A percentile compares a stretch with the other conserved stretches of the same genome.
phyloP scores from a whole-genome alignment of 1,284 basidiomycete genomes.

The Vanrija pseudolonga region DNA sequence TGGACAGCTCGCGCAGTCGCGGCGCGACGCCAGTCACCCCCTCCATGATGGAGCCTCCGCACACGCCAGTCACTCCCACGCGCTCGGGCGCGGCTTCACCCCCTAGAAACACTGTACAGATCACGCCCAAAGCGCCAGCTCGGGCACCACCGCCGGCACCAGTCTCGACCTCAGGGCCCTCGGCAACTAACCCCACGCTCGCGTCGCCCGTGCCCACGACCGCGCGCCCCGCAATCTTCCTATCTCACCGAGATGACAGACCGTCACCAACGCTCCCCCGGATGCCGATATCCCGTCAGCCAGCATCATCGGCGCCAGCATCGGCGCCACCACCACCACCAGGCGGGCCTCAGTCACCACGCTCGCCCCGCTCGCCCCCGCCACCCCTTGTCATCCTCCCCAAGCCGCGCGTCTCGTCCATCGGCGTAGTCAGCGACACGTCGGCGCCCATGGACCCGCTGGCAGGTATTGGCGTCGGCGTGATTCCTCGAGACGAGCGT shows the following conservation, averaged over 20 bases:
- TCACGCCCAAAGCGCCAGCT: too few relatives aligned
- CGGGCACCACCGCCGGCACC: too few relatives aligned
- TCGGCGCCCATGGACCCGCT: constrained; percentile 10
- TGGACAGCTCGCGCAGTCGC: constrained; percentile 29
- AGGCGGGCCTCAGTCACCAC: not conserved
- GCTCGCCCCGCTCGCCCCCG: not conserved
- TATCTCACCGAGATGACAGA: constrained; percentile 3
- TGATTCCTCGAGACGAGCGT: not conserved
- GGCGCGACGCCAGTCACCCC: constrained; percentile 13
- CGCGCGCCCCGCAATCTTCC: too few relatives aligned
- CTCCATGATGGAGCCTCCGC: not conserved
- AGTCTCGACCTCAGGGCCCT: too few relatives aligned
- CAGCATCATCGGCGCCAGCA: not conserved
- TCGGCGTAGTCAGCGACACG: not conserved
- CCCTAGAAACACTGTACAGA: too few relatives aligned
- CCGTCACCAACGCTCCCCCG: constrained; percentile 17
- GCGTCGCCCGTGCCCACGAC: too few relatives aligned
- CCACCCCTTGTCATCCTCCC: not conserved
- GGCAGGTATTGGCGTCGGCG: constrained; percentile 9
- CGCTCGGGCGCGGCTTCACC: too few relatives aligned
- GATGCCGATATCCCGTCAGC: not conserved
- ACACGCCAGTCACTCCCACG: not conserved
- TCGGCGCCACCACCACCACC: not conserved
- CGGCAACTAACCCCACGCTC: too few relatives aligned
- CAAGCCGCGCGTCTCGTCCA: not conserved